phyloP scores from a whole-genome alignment of 768 basidiomycete genomes.

The Cyathus striatus region DNA sequence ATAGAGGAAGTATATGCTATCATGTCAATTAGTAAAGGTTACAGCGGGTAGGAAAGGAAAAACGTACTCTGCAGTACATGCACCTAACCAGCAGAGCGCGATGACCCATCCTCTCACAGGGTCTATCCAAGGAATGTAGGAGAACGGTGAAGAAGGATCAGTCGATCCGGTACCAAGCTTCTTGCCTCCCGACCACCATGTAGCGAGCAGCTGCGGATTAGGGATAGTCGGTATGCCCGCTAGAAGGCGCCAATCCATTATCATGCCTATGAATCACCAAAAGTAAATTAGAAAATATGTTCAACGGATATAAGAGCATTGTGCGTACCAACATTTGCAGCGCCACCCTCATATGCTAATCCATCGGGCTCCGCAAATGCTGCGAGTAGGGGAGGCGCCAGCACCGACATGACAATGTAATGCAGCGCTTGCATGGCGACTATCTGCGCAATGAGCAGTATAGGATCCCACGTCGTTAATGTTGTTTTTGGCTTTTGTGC shows the following conservation, averaged over 20 bases:
- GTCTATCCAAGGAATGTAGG: too few species aligned
- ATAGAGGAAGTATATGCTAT: slow-evolving; percentile 76
- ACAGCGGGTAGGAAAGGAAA: slow-evolving; percentile 1
- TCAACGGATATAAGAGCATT: slow-evolving; percentile 1
- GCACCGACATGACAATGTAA: slow-evolving; percentile 81
- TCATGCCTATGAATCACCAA: slow-evolving; percentile 50
- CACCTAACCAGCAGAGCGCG: slow-evolving; percentile 79
- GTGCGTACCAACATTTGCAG: slow-evolving; percentile 75
- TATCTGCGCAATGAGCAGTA: slow-evolving; percentile 84
- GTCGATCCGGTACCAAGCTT: slow-evolving; percentile 60
- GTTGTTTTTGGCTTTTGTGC: slow-evolving; percentile 22
- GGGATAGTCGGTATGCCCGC: slow-evolving; percentile 77
- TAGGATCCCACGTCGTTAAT: slow-evolving; percentile 68
- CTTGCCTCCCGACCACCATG: slow-evolving; percentile 71
- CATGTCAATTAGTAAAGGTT: not conserved
- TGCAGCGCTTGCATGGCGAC: slow-evolving; percentile 90
- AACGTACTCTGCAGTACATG: slow-evolving; percentile 82
- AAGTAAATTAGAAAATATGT: not conserved
- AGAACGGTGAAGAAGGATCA: too few species aligned
- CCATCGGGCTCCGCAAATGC: slow-evolving; percentile 71
- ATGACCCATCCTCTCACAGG: slow-evolving; percentile 87
- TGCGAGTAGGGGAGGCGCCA: slow-evolving; percentile 75
- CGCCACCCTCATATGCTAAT: slow-evolving; percentile 70
- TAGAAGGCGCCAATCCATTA: slow-evolving; percentile 99
- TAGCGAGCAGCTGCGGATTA: slow-evolving; percentile 55